Percentiles rank a stretch among this genome's conserved stretches.
Conservation (phyloP, 148 eudicot species). For the Selenicereus undatus region DNA sequence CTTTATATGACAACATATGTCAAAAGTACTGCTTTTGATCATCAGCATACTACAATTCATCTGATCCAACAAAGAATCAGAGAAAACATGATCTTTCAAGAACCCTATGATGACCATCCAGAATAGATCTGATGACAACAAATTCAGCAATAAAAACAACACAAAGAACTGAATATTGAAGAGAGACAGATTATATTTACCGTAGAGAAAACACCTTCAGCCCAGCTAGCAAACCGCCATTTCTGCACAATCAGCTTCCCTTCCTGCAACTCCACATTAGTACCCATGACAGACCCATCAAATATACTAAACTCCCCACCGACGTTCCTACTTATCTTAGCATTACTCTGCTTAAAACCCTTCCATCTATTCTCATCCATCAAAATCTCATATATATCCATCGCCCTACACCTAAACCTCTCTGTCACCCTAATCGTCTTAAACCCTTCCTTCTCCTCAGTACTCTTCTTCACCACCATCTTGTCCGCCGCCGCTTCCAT, state of each 20-base stretch:
- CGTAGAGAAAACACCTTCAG: slow-evolving; percentile 80
- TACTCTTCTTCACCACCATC: slow-evolving; percentile 15
- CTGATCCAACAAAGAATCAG: too few relatives aligned
- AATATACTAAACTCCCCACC: slow-evolving; percentile 90
- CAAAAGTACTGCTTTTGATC: too few relatives aligned
- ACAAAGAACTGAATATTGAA: not conserved
- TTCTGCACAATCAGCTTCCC: slow-evolving; percentile 91
- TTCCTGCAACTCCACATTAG: slow-evolving; percentile 66
- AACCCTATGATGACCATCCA: too few relatives aligned
- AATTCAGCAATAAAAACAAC: not conserved
- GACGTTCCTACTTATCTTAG: slow-evolving; percentile 76
- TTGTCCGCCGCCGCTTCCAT: slow-evolving; percentile 20
- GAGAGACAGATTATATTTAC: slow-evolving; percentile 28
- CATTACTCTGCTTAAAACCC: slow-evolving; percentile 94
- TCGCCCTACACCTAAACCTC: slow-evolving; percentile 78
- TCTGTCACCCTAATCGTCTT: slow-evolving; percentile 77
- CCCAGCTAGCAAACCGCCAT: slow-evolving; percentile 95
- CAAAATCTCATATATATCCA: slow-evolving; percentile 72
- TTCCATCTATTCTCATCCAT: slow-evolving; percentile 99
- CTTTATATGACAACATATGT: too few relatives aligned
- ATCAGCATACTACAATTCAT: too few relatives aligned
- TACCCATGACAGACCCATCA: slow-evolving; percentile 82
- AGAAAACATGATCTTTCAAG: too few relatives aligned
- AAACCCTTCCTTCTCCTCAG: slow-evolving; percentile 65
- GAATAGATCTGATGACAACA: not conserved